phyloP scores from a whole-genome alignment of 805 yeast species.

The Wickerhamiella dianesei region DNA sequence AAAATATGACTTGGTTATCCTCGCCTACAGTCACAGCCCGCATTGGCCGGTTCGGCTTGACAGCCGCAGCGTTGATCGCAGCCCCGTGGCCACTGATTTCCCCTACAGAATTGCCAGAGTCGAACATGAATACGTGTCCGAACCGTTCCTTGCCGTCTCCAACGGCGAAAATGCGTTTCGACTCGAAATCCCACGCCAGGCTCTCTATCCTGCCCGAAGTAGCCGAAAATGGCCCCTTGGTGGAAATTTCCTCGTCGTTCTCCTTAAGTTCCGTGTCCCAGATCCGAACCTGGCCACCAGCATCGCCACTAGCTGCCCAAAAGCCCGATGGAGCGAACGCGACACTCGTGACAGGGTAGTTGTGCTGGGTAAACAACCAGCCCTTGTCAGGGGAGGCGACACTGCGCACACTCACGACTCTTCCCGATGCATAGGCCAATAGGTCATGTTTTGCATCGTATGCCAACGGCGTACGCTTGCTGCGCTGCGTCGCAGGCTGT shows the following conservation, averaged over 20 bases:
- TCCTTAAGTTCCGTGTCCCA: constrained; percentile 44
- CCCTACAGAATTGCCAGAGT: constrained; percentile 93
- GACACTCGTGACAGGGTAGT: constrained; percentile 63
- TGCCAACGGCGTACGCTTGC: constrained; percentile 54
- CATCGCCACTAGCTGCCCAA: constrained; percentile 87
- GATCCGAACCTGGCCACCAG: constrained; percentile 72
- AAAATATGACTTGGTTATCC: constrained; percentile 72
- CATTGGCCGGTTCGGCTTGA: constrained; percentile 78
- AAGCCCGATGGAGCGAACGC: constrained; percentile 80
- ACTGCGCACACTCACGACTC: constrained; percentile 59
- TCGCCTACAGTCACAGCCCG: constrained; percentile 88
- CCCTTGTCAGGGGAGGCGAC: constrained; percentile 39
- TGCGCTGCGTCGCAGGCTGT: constrained; percentile 65
- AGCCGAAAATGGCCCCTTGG: constrained; percentile 71
- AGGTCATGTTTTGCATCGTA: constrained; percentile 58
- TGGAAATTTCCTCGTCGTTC: constrained; percentile 32
- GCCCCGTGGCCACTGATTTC: constrained; percentile 89
- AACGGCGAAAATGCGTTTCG: constrained; percentile 75
- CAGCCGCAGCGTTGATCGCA: constrained; percentile 67
- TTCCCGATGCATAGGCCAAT: constrained; percentile 71
- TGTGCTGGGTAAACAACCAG: constrained; percentile 52
- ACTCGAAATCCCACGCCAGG: constrained; percentile 86
- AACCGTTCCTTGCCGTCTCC: constrained; percentile 87
- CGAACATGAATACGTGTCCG: constrained; percentile 89
- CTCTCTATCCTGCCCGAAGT: constrained; percentile 71